A percentile compares a stretch with the other conserved stretches of the same genome.
Conservation (phyloP, 495 filamentous ascomycete genomes). For the Stereocaulon alpinum region DNA sequence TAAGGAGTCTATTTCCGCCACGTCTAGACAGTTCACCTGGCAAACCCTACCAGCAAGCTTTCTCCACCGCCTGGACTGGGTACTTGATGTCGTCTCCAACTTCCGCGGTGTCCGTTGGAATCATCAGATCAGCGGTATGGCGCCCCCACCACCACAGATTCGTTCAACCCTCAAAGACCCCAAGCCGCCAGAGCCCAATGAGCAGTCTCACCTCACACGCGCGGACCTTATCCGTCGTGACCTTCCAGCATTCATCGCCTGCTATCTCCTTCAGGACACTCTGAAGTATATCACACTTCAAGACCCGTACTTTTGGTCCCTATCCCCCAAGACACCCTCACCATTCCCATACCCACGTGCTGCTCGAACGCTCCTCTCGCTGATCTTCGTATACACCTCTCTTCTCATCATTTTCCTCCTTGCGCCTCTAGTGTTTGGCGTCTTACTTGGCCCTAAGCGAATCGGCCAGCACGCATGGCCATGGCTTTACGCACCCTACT, state of each 20-base stretch:
- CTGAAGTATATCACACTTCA: slow-evolving; percentile 54
- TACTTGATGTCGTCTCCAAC: slow-evolving; percentile 53
- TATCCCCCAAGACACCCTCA: slow-evolving; percentile 32
- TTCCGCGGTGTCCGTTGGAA: slow-evolving; percentile 74
- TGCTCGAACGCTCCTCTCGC: slow-evolving; percentile 36
- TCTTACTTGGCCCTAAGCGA: slow-evolving; percentile 40
- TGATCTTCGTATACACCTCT: slow-evolving; percentile 41
- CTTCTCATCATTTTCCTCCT: slow-evolving; percentile 45
- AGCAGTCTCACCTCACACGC: slow-evolving; percentile 31
- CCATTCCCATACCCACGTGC: slow-evolving; percentile 33
- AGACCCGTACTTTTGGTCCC: slow-evolving; percentile 64
- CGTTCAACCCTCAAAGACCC: slow-evolving; percentile 31
- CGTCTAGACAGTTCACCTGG: slow-evolving; percentile 41
- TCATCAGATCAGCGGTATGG: slow-evolving; percentile 51
- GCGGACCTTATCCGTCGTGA: slow-evolving; percentile 38
- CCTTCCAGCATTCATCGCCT: slow-evolving; percentile 35
- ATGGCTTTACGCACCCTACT: slow-evolving; percentile 56
- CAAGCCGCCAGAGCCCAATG: slow-evolving; percentile 5
- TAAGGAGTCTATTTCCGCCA: not conserved
- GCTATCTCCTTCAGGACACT: slow-evolving; percentile 56
- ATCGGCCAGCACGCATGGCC: slow-evolving; percentile 42
- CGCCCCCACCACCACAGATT: slow-evolving; percentile 45
- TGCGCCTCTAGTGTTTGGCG: slow-evolving; percentile 45
- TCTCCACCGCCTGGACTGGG: slow-evolving; percentile 59
- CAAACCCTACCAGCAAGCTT: slow-evolving; percentile 59